Conservation (phyloP, 1,284 basidiomycete genomes). For the Mrakiaceae sp. region DNA sequence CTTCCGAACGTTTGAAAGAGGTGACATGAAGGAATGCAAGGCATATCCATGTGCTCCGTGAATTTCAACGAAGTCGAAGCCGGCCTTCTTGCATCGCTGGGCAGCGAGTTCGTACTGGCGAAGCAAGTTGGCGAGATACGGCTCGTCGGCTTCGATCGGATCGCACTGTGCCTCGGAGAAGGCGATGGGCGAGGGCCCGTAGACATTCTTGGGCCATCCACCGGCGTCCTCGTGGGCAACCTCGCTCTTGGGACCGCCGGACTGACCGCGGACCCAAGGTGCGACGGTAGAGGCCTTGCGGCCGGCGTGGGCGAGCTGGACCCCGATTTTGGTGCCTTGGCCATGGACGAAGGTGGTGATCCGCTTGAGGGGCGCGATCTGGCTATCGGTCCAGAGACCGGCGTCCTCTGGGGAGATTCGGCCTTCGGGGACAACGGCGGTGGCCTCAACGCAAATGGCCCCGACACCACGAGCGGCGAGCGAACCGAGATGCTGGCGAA, state of each 20-base stretch:
- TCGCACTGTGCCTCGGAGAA: slow-evolving; percentile 42
- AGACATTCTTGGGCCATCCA: slow-evolving; percentile 57
- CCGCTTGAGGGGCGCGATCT: slow-evolving; percentile 53
- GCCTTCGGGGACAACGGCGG: slow-evolving; percentile 62
- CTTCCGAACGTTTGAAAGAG: slow-evolving; percentile 55
- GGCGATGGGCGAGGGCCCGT: slow-evolving; percentile 48
- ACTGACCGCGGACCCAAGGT: slow-evolving; percentile 43
- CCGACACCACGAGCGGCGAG: slow-evolving; percentile 42
- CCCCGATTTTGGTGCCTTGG: slow-evolving; percentile 51
- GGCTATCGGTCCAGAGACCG: slow-evolving; percentile 40
- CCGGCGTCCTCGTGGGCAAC: slow-evolving; percentile 39
- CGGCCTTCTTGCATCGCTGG: slow-evolving; percentile 48
- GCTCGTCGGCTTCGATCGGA: slow-evolving; percentile 47
- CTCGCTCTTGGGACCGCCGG: slow-evolving; percentile 18
- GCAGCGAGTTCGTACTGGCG: slow-evolving; percentile 55
- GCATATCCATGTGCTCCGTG: slow-evolving; percentile 56
- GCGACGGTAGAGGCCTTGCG: slow-evolving; percentile 55
- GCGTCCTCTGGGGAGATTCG: slow-evolving; percentile 56
- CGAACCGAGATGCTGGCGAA: background rate
- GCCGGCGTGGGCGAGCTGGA: slow-evolving; percentile 71
- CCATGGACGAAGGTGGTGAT: slow-evolving; percentile 67
- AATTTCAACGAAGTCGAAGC: slow-evolving; percentile 73
- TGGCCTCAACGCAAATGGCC: slow-evolving; percentile 56
- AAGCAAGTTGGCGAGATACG: slow-evolving; percentile 50
- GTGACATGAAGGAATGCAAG: slow-evolving; percentile 52